These are phyloP conservation scores for Priceomyces melissophilus DNA, from an alignment of 805 yeast species.

Conservation along the genomic window DNA sequence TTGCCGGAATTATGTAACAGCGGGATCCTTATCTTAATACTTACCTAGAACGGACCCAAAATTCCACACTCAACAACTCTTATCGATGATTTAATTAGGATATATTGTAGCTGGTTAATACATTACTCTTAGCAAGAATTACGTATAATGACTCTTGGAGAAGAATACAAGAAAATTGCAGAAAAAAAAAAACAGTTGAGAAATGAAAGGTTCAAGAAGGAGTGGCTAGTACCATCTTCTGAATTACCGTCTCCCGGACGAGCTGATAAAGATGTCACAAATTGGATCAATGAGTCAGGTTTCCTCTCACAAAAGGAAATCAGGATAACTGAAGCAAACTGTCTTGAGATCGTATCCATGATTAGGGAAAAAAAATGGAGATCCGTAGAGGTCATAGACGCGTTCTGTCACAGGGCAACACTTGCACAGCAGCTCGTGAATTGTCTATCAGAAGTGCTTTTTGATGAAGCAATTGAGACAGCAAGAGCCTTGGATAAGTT, in stretches of 20 bases:
- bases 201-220: conserved; percentile 36
- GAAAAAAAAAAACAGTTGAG: conserved; percentile 36
- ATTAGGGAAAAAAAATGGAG: conserved; percentile 34
- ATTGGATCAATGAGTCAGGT: conserved; percentile 35
- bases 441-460: conserved; percentile 38
- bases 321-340: conserved; percentile 37
- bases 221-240: conserved; percentile 38
- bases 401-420: conserved; percentile 57
- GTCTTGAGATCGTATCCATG: conserved; percentile 21
- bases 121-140: too few relatives aligned
- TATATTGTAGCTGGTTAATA: too few relatives aligned
- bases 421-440: conserved; percentile 52
- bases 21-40: too few relatives aligned
- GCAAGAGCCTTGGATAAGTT: conserved; percentile 24
- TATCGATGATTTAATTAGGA: too few relatives aligned
- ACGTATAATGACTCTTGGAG: neutral
- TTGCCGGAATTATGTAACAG: too few relatives aligned
- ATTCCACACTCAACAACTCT: too few relatives aligned
- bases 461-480: conserved; percentile 23
- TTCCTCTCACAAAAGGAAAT: conserved; percentile 30
- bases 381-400: conserved; percentile 43
- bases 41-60: too few relatives aligned
- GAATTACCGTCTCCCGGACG: conserved; percentile 20
- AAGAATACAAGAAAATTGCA: conserved; percentile 33
- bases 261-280: conserved; percentile 30